These are phyloP conservation scores for Thielaviopsis populi DNA, from an alignment of 2,329 filamentous ascomycete genomes.

Conservation along the genomic window DNA sequence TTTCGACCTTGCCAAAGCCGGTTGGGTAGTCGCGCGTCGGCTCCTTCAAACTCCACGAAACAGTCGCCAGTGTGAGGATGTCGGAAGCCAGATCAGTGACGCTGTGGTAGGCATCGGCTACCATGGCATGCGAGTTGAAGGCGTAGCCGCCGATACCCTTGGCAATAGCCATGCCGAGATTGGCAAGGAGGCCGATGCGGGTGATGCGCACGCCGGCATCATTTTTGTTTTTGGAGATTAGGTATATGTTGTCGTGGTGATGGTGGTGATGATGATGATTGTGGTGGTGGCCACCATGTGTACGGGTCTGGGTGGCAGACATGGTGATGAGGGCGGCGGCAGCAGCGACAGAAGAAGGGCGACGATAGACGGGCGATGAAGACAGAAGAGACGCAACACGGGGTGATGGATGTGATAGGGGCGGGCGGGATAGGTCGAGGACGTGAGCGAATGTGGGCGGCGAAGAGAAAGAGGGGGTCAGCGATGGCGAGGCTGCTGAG, in stretches of 20 bases:
- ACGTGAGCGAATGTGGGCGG: slow-evolving; percentile 23
- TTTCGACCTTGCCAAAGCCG: slow-evolving; percentile 97
- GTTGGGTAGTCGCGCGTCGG: slow-evolving; percentile 72
- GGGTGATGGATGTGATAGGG: slow-evolving; percentile 8
- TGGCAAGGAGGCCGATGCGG: slow-evolving; percentile 52
- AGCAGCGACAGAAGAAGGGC: slow-evolving; percentile 1
- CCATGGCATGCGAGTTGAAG: slow-evolving; percentile 87
- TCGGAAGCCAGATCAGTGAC: slow-evolving; percentile 92
- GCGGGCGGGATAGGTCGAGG: slow-evolving; percentile 19
- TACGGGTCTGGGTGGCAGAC: slow-evolving; percentile 8
- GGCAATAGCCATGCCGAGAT: slow-evolving; percentile 82
- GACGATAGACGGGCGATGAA: slow-evolving; percentile 5
- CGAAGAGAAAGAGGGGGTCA: not conserved
- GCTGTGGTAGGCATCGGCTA: slow-evolving; percentile 90
- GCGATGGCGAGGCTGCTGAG: not conserved
- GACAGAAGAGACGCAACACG: slow-evolving; percentile 7
- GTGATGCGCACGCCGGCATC: slow-evolving; percentile 49
- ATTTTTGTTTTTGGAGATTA: slow-evolving; percentile 73
- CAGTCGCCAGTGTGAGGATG: slow-evolving; percentile 81
- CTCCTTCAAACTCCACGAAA: slow-evolving; percentile 80
- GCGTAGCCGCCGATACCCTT: slow-evolving; percentile 86
- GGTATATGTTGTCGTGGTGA: slow-evolving; percentile 83
- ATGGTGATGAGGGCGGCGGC: slow-evolving; percentile 9
- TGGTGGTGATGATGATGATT: slow-evolving; percentile 58
- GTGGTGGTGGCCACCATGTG: slow-evolving; percentile 12